These are phyloP conservation scores for Kokia cookei DNA, from an alignment of 441 rosid species.

Conservation along the genomic window DNA sequence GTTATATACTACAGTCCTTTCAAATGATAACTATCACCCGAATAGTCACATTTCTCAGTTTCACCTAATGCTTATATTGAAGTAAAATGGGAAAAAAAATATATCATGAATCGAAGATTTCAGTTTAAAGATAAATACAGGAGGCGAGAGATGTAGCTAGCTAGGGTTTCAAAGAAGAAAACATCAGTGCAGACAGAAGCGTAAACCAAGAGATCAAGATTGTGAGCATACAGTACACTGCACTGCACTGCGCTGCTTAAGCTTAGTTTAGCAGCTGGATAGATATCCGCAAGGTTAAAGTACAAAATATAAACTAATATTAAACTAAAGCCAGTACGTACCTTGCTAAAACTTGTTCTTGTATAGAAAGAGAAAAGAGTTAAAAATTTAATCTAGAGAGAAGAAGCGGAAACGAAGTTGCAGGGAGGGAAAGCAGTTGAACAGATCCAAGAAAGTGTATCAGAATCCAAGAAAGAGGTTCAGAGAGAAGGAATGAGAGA, in stretches of 20 bases:
- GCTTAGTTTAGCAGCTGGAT: neutral
- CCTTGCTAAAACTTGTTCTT: neutral
- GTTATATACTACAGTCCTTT: neutral
- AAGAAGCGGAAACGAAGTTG: conserved; percentile 9
- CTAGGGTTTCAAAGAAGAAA: neutral
- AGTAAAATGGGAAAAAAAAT: neutral
- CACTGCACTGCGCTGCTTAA: neutral
- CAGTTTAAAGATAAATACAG: neutral
- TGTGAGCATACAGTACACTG: neutral
- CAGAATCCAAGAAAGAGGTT: conserved; percentile 14
- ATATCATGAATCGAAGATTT: neutral
- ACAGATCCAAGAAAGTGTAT: conserved; percentile 29
- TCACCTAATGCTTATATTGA: neutral
- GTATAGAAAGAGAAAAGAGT: neutral
- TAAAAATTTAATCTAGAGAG: conserved; percentile 10
- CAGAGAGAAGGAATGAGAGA: conserved; percentile 6
- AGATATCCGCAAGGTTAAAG: neutral
- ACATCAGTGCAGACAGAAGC: neutral
- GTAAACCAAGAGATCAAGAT: neutral
- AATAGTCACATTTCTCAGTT: neutral
- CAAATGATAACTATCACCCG: conserved; percentile 10
- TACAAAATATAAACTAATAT: no score
- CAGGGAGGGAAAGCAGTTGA: conserved; percentile 26
- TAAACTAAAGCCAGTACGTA: neutral
- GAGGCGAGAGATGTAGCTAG: neutral